phyloP scores from a whole-genome alignment of 169 alveolate species.

The Plasmodium fragile region DNA sequence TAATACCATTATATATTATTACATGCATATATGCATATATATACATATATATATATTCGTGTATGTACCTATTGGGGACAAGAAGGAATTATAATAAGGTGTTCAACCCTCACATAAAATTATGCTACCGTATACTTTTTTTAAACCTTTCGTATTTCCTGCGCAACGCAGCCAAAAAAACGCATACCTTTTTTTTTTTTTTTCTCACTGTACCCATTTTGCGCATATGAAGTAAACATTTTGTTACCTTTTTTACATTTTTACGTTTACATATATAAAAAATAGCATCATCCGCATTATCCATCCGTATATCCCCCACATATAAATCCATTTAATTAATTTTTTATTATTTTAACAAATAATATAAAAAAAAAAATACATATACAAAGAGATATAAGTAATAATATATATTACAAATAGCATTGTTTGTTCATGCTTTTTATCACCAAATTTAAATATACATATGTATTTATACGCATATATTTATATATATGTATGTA shows the following conservation, averaged over 20 bases:
- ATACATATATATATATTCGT: not conserved
- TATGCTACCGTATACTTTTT: not conserved
- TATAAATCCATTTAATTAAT: not conserved
- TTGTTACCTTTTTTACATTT: not conserved
- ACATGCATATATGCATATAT: not conserved
- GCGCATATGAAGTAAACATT: not conserved
- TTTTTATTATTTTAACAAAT: not conserved
- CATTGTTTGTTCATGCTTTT: not conserved
- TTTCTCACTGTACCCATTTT: not conserved
- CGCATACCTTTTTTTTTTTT: not conserved
- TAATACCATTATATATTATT: no score
- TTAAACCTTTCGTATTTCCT: not conserved
- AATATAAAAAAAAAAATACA: not conserved
- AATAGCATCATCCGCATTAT: not conserved
- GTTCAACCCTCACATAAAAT: not conserved
- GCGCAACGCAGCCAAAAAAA: not conserved
- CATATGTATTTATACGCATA: not conserved
- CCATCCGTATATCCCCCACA: not conserved
- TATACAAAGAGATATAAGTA: conserved; percentile 10
- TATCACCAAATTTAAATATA: not conserved
- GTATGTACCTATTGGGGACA: not conserved
- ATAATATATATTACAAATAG: not conserved
- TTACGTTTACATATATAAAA: not conserved
- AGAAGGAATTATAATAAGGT: not conserved
- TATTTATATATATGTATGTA: not conserved